These are phyloP conservation scores for Agastache rugosa DNA, from an alignment of 257 asterid genomes.

Conservation along the genomic window DNA sequence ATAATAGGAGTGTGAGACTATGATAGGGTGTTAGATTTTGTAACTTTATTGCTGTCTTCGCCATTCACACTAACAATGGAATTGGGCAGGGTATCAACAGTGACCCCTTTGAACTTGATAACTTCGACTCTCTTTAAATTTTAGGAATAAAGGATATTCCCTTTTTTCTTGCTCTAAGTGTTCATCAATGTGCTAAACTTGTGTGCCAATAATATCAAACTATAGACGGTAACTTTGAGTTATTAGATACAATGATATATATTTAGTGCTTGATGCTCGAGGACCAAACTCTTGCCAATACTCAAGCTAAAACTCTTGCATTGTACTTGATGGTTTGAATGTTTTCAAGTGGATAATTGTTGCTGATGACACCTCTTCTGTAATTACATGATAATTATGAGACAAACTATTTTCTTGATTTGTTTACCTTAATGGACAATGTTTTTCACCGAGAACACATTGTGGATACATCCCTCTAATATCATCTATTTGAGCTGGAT, in stretches of 20 bases:
- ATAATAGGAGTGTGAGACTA: background rate
- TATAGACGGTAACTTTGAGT: slow-evolving; percentile 1
- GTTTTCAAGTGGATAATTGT: background rate
- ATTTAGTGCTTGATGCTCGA: slow-evolving; percentile 8
- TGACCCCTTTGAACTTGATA: slow-evolving; percentile 20
- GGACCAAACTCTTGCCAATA: background rate
- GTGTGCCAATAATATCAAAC: background rate
- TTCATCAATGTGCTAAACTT: background rate
- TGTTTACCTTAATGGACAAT: background rate
- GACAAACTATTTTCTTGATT: background rate
- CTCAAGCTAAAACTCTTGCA: background rate
- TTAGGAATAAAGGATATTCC: background rate
- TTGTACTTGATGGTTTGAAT: background rate
- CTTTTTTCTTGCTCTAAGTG: background rate
- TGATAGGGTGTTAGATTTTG: slow-evolving; percentile 8
- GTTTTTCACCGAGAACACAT: slow-evolving; percentile 20
- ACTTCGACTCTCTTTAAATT: background rate
- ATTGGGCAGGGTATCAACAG: background rate
- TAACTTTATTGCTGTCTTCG: slow-evolving; percentile 1
- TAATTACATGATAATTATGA: slow-evolving; percentile 11
- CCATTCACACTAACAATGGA: slow-evolving; percentile 11
- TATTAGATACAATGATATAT: background rate
- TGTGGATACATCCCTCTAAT: background rate
- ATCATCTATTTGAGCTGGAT: slow-evolving; percentile 16
- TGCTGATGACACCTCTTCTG: background rate